Percentiles rank a stretch among this genome's conserved stretches.
Evolutionary conservation across 805 yeast species (phyloP).

Genomic region (Schwanniomyces sp.): DNA sequence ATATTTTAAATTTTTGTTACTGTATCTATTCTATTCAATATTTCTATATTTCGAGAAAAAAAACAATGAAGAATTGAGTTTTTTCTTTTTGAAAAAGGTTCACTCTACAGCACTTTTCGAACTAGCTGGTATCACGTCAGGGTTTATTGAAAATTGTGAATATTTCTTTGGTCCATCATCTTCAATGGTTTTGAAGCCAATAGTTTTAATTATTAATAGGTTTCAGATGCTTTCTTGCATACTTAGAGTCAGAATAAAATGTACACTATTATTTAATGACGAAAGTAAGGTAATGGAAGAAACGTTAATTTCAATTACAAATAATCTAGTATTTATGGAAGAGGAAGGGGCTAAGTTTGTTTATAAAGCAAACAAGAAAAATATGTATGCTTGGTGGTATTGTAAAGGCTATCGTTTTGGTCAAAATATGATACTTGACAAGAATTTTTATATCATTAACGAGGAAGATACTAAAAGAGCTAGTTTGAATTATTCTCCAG

Average conservation of each 20-base stretch:
- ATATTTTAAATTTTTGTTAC: conserved; percentile 1
- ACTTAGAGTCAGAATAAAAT: not conserved
- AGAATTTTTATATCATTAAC: not conserved
- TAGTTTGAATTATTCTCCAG: not conserved
- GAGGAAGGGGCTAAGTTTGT: not conserved
- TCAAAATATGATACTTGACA: not conserved
- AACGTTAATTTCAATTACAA: not conserved
- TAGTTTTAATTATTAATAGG: not conserved
- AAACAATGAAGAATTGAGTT: conserved; percentile 26
- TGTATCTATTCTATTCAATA: conserved; percentile 2
- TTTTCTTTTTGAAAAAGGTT: conserved; percentile 30
- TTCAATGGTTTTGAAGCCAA: not conserved
- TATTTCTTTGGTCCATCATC: conserved; percentile 4
- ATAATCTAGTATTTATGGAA: not conserved
- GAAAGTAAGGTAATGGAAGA: not conserved
- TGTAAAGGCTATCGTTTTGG: not conserved
- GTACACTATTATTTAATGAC: not conserved
- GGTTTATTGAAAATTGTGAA: not conserved
- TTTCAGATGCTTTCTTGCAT: not conserved
- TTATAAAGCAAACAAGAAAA: not conserved
- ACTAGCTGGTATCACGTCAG: conserved; percentile 2
- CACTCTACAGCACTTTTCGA: not conserved
- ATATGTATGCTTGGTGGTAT: conserved; percentile 2
- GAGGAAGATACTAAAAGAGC: not conserved
- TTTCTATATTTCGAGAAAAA: conserved; percentile 4